Evolutionary conservation across 2,329 filamentous ascomycete genomes (phyloP), one percentile per base, ranked within the genome.

Genomic region (Aspergillus fumigatiaffinis): DNA sequence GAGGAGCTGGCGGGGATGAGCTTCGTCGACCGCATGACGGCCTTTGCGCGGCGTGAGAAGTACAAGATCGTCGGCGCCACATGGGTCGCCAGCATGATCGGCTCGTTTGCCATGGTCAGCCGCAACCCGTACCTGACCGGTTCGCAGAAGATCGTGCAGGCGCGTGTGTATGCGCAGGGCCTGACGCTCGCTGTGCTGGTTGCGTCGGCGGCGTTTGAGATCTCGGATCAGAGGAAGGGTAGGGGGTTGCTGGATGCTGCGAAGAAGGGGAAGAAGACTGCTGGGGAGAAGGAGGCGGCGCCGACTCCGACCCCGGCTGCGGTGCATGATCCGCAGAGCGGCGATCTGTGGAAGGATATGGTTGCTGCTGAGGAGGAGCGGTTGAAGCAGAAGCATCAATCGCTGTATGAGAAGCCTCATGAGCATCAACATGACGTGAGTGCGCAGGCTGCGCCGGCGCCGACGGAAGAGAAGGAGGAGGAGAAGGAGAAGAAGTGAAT

Each of bases 141-240:
- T 2, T 79, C 84, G 59, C 92, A 97, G 81, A 96, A 96, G 82
- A 79, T 97, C 23, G 92, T 97, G 17, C 92, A 97, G 82, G 92
- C 92, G 25, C 88, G 92, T 84, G 89, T 97, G 63, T 96, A 96
- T 76, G 92, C 92, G 3, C 92, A 97, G 79, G 91, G 90, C 5
- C 79, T 96, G 66, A 96, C 92, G 4, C 80, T 97, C 50, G 89
- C 88, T 62, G 91, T 96, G 52, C 80, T 97, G 56, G 84, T 96
- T 70, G 86, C 90, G 56, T 89, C 87, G 32, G 91, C 93, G 50
- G 89, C 86, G 10, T 89, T 97, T 67, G 92, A 97, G 84, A 83
- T 87, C 46, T 80, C 79, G 54, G 94, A 99, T 75, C 89, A 88
- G 64, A 87, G 86, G 71, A 84, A 84, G 70, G 91, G 91, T 51